Evolutionary conservation across 2,329 filamentous ascomycete species (phyloP).

Genomic region (Sporothrix variecibatus): DNA sequence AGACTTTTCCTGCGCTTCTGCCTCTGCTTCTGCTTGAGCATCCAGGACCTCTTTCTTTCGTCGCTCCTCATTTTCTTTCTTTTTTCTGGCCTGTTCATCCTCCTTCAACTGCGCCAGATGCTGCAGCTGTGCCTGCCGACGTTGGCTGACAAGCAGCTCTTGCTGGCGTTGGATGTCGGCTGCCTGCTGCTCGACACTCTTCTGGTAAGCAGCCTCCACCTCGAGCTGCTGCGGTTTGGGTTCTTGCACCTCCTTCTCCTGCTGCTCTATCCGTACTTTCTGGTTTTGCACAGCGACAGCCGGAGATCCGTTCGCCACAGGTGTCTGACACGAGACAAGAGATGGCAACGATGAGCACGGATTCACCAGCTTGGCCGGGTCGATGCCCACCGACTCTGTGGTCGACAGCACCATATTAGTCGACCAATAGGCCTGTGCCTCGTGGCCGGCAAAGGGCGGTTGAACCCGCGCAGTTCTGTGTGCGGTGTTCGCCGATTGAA

Average conservation of each 20-base stretch:
- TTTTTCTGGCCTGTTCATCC: background rate
- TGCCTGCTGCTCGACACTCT: background rate
- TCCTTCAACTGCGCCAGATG: background rate
- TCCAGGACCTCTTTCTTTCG: background rate
- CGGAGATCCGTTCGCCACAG: background rate
- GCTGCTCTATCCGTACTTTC: background rate
- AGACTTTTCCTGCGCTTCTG: background rate
- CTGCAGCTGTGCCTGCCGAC: background rate
- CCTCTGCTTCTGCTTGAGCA: too few relatives aligned
- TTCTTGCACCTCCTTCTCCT: too few relatives aligned
- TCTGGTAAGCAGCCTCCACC: background rate
- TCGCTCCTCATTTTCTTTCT: background rate
- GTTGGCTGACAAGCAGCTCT: background rate
- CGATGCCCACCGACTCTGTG: background rate
- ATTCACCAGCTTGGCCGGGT: background rate
- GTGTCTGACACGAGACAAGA: background rate
- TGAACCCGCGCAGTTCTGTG: background rate
- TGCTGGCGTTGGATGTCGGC: conserved; percentile 3
- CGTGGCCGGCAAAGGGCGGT: background rate
- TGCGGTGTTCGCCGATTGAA: background rate
- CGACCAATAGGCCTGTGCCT: background rate
- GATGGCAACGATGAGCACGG: background rate
- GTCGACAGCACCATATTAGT: conserved; percentile 5
- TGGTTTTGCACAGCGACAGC: background rate
- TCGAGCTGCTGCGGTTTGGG: background rate